Conservation (phyloP, 176 grass and related monocot species). For the Oryza australiensis region DNA sequence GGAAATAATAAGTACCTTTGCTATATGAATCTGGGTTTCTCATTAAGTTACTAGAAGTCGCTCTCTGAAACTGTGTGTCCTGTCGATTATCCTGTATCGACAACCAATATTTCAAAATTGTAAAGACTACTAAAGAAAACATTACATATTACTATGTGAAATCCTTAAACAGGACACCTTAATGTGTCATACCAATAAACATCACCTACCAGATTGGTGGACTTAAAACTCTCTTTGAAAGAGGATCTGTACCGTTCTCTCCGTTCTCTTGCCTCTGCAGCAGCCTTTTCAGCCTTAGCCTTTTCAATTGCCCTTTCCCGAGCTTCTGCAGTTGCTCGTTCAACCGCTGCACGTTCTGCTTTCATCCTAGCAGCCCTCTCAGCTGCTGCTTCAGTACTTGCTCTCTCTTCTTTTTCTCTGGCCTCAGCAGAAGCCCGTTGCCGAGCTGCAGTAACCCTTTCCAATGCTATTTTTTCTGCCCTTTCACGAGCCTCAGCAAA, state of each 20-base stretch:
- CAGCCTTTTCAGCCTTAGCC: constrained; percentile 75
- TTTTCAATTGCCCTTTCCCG: constrained; percentile 82
- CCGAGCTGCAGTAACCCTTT: constrained; percentile 67
- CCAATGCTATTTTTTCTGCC: constrained; percentile 73
- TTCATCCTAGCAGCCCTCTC: constrained; percentile 71
- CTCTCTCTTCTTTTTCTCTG: constrained; percentile 70
- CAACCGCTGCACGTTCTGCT: constrained; percentile 84
- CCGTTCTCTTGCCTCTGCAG: constrained; percentile 64
- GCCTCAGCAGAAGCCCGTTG: constrained; percentile 71
- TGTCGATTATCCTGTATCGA: constrained; percentile 53
- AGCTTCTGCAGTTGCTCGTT: constrained; percentile 87
- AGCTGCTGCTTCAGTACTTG: constrained; percentile 33
- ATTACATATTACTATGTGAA: neutral
- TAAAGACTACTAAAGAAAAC: constrained; percentile 8
- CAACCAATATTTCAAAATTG: constrained; percentile 14
- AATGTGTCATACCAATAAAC: neutral
- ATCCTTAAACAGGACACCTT: constrained; percentile 13
- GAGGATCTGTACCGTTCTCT: constrained; percentile 61
- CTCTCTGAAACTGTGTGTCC: constrained; percentile 64
- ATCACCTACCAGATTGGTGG: constrained; percentile 47
- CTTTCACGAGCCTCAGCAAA: constrained; percentile 69
- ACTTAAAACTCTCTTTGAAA: constrained; percentile 54
- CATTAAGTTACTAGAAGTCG: constrained; percentile 42
- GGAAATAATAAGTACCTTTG: constrained; percentile 49
- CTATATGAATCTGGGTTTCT: constrained; percentile 44